A percentile compares a stretch with the other conserved stretches of the same genome.
Conservation (phyloP, 2,329 filamentous ascomycete species). For the Davidsoniella neocaledoniae region DNA sequence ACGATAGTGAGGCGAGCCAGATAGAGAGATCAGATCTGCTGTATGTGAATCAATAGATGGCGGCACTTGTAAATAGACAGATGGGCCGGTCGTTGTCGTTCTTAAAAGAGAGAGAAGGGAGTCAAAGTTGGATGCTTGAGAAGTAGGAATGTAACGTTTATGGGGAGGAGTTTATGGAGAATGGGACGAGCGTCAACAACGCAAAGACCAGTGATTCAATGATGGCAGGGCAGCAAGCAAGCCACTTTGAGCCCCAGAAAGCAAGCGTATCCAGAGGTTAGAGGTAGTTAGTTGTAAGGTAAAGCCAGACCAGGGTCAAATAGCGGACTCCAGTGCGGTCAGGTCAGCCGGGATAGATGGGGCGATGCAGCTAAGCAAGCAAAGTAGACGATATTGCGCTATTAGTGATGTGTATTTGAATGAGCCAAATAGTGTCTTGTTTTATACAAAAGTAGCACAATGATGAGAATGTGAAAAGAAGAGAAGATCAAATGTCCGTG, state of each 20-base stretch:
- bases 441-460: no score
- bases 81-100: neutral
- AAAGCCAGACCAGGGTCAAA: constrained; percentile 5
- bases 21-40: no score
- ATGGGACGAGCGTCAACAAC: constrained; percentile 6
- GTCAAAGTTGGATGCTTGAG: neutral
- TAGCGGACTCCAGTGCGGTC: neutral
- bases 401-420: no score
- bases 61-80: neutral
- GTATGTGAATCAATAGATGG: no score
- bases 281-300: no score
- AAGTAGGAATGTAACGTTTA: constrained; percentile 7
- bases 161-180: constrained; percentile 3
- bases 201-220: neutral
- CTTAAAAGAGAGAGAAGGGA: constrained; percentile 1
- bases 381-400: neutral
- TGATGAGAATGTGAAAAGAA: no score
- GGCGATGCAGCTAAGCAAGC: neutral
- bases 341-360: neutral
- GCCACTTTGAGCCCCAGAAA: constrained; percentile 6
- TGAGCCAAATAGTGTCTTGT: no score
- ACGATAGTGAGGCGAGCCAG: no score
- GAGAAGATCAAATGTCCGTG: no score
- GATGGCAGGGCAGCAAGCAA: constrained; percentile 9
- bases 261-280: neutral